Evolutionary conservation across 371 early-diverging fungal species (phyloP), one percentile per base, ranked within the genome.

Genomic region (Funneliformis caledonium): DNA sequence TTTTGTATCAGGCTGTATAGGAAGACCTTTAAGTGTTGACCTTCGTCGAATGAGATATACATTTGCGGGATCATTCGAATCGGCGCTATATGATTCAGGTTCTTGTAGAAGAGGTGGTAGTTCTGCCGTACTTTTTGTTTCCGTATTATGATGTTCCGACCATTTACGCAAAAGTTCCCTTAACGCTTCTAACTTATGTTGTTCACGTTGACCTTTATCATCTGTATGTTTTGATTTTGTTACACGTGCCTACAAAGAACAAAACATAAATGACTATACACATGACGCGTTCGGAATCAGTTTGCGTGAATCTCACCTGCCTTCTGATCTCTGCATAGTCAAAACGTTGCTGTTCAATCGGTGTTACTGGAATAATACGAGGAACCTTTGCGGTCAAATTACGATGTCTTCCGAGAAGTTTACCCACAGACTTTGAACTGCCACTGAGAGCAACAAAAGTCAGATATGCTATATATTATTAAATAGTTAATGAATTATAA

Each of bases 361-460:
- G 72, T 2, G 89, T 82, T 33, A 82, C 79, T 8, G 91, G 88
- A 7, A 88, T 61, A 10, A 90, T 67, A 19, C 83, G 84, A 1
- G 91, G 92, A 5, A 92, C 90, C 2, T 82, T 77, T 0, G 83
- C 87, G 64, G 80, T 83, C 72, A 75, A 83, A 80, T 82, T 85
- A 45, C 22, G 87, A 50, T 47, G 82, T 81, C 82, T 82, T 86
- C 2, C 87, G 68, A 72, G 84, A 84, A 0, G 86, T 86, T 79
- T 82, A 2, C 87, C 85, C 37, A 37, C 37, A 37, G 37, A 37
- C 3, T 37, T 37, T 5, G 81, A 72, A 59, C 7, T 5, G 42
- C 77, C 48, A 22, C 85, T 86, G 3, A 94, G 69, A 4, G 92
- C 93, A 7, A 94, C 93, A 89, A 94, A 94, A 0, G 94, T 94